A percentile compares a stretch with the other conserved stretches of the same genome.
phyloP scores from a whole-genome alignment of 2,329 filamentous ascomycete species.

The Incumbomyces delicatus region DNA sequence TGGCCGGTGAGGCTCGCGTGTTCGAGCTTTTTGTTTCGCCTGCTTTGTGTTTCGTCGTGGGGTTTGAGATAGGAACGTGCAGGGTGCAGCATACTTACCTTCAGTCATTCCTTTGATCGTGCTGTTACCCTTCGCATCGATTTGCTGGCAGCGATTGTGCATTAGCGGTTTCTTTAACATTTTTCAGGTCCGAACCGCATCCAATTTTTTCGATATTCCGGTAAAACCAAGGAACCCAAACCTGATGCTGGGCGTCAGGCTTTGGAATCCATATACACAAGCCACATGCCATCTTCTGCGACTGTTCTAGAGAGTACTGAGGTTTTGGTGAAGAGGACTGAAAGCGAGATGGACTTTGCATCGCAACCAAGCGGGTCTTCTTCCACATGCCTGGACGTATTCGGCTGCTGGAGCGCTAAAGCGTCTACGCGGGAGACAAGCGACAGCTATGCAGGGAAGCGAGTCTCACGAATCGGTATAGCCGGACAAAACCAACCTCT shows the following conservation, averaged over 20 bases:
- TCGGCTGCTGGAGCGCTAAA: conserved; percentile 2
- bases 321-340: not conserved
- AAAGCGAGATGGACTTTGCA: not conserved
- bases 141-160: conserved; percentile 1
- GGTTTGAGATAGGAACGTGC: not conserved
- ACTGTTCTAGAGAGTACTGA: not conserved
- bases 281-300: not conserved
- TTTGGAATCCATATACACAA: not conserved
- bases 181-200: not conserved
- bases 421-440: not conserved
- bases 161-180: conserved; percentile 3
- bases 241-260: conserved; percentile 5
- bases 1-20: not conserved
- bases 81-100: not conserved
- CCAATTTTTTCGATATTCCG: not conserved
- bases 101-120: not conserved
- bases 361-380: not conserved
- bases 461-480: conserved; percentile 2
- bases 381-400: not conserved
- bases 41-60: not conserved
- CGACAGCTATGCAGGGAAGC: conserved; percentile 2
- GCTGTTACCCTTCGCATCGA: not conserved
- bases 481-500: not conserved
- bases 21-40: not conserved
- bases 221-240: not conserved